Evolutionary conservation across 768 basidiomycete genomes (phyloP), one percentile per base, ranked within the genome.

Genomic region (Tylopilus balloui): DNA sequence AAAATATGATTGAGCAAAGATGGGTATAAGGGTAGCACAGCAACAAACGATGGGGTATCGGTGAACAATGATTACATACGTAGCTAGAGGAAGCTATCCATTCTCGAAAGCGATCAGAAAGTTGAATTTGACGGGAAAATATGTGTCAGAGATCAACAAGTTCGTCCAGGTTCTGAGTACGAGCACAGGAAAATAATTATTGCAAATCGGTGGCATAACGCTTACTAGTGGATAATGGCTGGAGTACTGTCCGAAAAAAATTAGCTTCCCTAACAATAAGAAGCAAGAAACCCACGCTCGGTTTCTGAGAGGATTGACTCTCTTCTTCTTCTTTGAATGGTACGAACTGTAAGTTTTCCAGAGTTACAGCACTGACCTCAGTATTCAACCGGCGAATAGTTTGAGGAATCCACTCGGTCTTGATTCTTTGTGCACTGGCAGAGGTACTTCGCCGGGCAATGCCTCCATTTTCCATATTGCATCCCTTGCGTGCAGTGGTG

Each of bases 141-240:
- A 3, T 21, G 6, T 12, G 6, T 57, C 36, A 64, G n/a, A 64
- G 47, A 27, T 64, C 55, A 47, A 64, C 37, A 0, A 29, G 31
- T 19, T 64, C 63, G 21, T 63, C 51, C 6, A 64, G 61, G 34
- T 64, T 48, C 63, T 64, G 21, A 19, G 20, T 10, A 14, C 38
- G 36, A 13, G 10, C 13, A 31, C 14, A 19, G n/a, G n/a, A 39
- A 11, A 9, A 14, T 42, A 21, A 46, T 50, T 11, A 50, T 12
- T 27, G 23, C 28, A 23, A 36, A 11, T 23, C 23, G 25, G 13
- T 8, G n/a, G 17, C n/a, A 5, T 12, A 12, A 9, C 36, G 45
- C 58, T 51, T 21, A 65, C 63, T 19, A 65, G 38, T 35, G 42
- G 59, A 35, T 47, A 56, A 27, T 60, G 63, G 23, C 63, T 64